Evolutionary conservation across 441 rosid genomes (phyloP).

Genomic region (Pelargonium hybrid): DNA sequence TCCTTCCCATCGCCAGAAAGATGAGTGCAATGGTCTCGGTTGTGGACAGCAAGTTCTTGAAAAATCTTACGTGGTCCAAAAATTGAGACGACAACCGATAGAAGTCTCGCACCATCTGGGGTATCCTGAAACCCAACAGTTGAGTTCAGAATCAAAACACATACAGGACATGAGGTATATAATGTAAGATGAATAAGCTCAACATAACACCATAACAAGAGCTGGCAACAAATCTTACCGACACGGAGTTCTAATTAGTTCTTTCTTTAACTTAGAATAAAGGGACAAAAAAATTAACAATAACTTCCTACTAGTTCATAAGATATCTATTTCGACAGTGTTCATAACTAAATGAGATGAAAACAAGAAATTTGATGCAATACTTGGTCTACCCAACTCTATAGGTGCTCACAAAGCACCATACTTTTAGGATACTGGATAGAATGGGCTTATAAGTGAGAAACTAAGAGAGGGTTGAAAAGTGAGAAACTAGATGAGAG

Average conservation of each 20-base stretch:
- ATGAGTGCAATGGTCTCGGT: conserved; percentile 21
- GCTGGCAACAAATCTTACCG: not conserved
- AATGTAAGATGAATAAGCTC: not conserved
- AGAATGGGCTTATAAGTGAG: not conserved
- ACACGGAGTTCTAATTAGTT: not conserved
- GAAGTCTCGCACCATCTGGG: conserved; percentile 55
- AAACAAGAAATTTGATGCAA: conserved; percentile 1
- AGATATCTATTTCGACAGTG: not conserved
- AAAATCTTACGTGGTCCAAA: conserved; percentile 71
- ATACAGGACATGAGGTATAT: not conserved
- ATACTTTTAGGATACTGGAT: not conserved
- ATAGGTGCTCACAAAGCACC: not conserved
- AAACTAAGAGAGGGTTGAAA: not conserved
- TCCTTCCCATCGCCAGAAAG: conserved; percentile 29
- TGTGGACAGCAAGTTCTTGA: conserved; percentile 27
- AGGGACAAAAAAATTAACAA: not conserved
- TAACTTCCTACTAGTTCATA: not conserved
- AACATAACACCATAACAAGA: conserved; percentile 5
- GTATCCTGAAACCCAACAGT: conserved; percentile 45
- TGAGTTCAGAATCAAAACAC: conserved; percentile 2
- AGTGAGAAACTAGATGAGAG: not conserved
- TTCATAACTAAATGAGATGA: not conserved
- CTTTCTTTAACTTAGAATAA: not conserved
- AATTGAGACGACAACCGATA: conserved; percentile 52
- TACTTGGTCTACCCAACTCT: not conserved